Evolutionary conservation across 441 rosid genomes (phyloP).

Genomic region (Erodium moschatum): DNA sequence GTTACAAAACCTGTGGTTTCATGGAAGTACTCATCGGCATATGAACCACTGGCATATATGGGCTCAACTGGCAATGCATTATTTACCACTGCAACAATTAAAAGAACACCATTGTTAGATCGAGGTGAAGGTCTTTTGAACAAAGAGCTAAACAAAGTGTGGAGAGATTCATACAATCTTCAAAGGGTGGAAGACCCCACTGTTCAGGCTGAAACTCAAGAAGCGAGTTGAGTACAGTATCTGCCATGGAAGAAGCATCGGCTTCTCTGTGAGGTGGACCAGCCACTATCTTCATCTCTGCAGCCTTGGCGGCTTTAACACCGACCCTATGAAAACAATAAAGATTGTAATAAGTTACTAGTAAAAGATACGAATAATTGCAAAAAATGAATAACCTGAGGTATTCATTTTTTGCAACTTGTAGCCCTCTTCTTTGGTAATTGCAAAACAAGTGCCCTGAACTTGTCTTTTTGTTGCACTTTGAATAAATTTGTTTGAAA

Average conservation of each 20-base stretch:
- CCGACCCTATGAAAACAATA: conserved; percentile 30
- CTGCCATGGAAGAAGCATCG: conserved; percentile 32
- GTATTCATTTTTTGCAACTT: too few relatives aligned
- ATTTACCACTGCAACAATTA: conserved; percentile 25
- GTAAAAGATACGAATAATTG: too few relatives aligned
- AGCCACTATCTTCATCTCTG: conserved; percentile 37
- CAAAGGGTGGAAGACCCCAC: conserved; percentile 41
- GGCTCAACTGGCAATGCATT: conserved; percentile 31
- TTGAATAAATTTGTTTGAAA: too few relatives aligned
- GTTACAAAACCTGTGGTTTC: conserved; percentile 23
- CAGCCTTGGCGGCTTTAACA: conserved; percentile 37
- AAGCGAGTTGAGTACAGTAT: conserved; percentile 32
- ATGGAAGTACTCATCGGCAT: conserved; percentile 18
- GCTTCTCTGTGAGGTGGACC: conserved; percentile 33
- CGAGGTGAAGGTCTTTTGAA: not conserved
- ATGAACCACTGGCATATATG: conserved; percentile 18
- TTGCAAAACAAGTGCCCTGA: too few relatives aligned
- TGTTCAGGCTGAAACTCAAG: conserved; percentile 33
- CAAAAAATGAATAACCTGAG: conserved; percentile 9
- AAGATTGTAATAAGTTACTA: not conserved
- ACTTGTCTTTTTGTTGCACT: too few relatives aligned
- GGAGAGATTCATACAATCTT: conserved; percentile 28
- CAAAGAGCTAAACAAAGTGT: not conserved
- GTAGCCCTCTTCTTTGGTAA: too few relatives aligned
- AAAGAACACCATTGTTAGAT: not conserved